Evolutionary conservation across 2,329 filamentous ascomycete genomes (phyloP).

Genomic region (Stemphylium lycopersici): DNA sequence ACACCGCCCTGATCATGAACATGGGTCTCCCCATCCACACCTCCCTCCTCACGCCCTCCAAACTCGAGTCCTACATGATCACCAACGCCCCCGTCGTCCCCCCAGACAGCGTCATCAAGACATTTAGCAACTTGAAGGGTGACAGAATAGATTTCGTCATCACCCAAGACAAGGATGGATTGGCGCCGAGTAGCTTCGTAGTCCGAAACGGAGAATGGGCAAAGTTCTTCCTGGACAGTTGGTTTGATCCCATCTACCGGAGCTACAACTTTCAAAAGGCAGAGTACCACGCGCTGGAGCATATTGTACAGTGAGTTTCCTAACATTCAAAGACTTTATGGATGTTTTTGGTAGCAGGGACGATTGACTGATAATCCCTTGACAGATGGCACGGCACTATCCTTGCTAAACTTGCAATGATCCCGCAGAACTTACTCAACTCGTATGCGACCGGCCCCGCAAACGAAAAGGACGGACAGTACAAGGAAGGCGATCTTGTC

Average conservation of each 20-base stretch:
- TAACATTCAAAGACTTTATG: neutral
- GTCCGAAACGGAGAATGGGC: constrained; percentile 87
- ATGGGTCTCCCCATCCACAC: constrained; percentile 71
- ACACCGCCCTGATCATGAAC: constrained; percentile 89
- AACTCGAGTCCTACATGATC: constrained; percentile 80
- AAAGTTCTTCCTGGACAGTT: constrained; percentile 89
- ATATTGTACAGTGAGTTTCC: constrained; percentile 56
- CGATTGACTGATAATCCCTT: constrained; percentile 5
- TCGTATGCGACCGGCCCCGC: constrained; percentile 66
- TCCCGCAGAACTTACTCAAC: constrained; percentile 86
- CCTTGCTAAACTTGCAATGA: constrained; percentile 82
- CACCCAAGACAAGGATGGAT: constrained; percentile 81
- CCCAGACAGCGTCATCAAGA: constrained; percentile 96
- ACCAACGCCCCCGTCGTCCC: constrained; percentile 86
- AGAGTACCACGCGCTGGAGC: constrained; percentile 83
- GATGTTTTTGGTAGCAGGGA: neutral
- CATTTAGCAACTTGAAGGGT: constrained; percentile 80
- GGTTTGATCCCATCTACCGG: constrained; percentile 94
- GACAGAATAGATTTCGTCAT: constrained; percentile 81
- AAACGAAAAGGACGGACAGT: constrained; percentile 59
- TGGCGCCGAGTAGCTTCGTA: constrained; percentile 79
- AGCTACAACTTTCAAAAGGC: constrained; percentile 97
- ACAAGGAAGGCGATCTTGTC: constrained; percentile 83
- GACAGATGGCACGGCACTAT: constrained; percentile 95
- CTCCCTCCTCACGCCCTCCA: constrained; percentile 70